Percentiles rank a stretch among this genome's conserved stretches.
Conservation (phyloP, 768 basidiomycete genomes). For the Trametes elegans region DNA sequence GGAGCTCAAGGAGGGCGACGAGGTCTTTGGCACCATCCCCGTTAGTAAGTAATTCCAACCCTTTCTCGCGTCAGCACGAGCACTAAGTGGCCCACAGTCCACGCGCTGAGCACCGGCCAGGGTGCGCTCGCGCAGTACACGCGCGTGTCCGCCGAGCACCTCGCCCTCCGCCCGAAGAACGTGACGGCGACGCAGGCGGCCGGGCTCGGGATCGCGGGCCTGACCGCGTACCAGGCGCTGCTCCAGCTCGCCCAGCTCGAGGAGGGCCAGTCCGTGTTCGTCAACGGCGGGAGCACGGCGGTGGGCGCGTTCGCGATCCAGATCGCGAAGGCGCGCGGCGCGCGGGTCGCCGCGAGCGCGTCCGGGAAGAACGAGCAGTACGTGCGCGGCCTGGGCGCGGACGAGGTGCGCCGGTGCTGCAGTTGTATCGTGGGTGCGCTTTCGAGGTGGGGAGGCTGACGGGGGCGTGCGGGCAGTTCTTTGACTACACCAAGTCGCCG, state of each 20-base stretch:
- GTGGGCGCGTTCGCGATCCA: constrained; percentile 74
- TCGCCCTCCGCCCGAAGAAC: constrained; percentile 46
- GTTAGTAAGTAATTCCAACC: constrained; percentile 26
- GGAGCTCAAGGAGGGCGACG: constrained; percentile 55
- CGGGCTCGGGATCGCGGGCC: constrained; percentile 53
- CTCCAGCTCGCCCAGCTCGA: constrained; percentile 48
- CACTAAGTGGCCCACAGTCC: constrained; percentile 23
- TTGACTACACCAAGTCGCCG: constrained; percentile 59
- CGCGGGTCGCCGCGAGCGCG: constrained; percentile 55
- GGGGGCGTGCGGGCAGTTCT: constrained; percentile 34
- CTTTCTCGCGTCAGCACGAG: constrained; percentile 16
- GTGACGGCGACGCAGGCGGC: constrained; percentile 58
- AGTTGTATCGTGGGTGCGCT: background rate
- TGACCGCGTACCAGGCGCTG: constrained; percentile 60
- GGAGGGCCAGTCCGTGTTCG: constrained; percentile 55
- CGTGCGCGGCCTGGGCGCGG: constrained; percentile 60
- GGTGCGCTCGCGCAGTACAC: constrained; percentile 62
- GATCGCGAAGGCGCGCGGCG: constrained; percentile 63
- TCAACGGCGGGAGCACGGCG: constrained; percentile 69
- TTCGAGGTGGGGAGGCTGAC: background rate
- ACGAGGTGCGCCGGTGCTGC: constrained; percentile 49
- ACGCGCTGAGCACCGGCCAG: constrained; percentile 38
- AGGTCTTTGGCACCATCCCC: constrained; percentile 58
- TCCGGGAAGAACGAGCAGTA: constrained; percentile 59
- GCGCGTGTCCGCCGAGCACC: constrained; percentile 39